Evolutionary conservation across 2,329 filamentous ascomycete species (phyloP).

Genomic region (Monosporascus cannonballus): DNA sequence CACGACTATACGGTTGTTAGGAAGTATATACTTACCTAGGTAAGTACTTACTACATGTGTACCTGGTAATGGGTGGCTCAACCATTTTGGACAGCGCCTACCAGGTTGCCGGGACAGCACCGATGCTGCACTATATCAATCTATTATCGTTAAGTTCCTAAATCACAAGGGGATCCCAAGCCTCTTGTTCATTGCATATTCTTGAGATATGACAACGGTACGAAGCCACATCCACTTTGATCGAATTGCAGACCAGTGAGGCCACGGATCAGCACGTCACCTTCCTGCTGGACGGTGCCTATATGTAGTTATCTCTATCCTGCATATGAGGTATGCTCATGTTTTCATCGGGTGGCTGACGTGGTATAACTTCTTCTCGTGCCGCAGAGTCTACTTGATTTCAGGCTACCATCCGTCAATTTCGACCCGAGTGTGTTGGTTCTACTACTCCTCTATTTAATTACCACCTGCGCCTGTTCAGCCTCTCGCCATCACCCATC

Average conservation of each 20-base stretch:
- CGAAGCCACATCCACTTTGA: too few relatives aligned
- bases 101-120: too few relatives aligned
- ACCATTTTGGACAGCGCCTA: background rate
- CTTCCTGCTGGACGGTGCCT: slow-evolving; percentile 1
- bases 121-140: too few relatives aligned
- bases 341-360: background rate
- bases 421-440: too few relatives aligned
- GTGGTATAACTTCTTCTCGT: background rate
- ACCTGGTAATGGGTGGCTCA: background rate
- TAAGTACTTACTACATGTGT: background rate
- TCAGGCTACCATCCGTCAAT: too few relatives aligned
- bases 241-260: too few relatives aligned
- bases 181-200: too few relatives aligned
- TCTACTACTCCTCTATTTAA: background rate
- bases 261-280: background rate
- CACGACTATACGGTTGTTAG: background rate
- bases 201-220: too few relatives aligned
- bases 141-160: too few relatives aligned
- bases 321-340: background rate
- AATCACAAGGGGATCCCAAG: too few relatives aligned
- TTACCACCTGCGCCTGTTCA: too few relatives aligned
- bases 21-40: background rate
- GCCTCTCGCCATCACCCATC: too few relatives aligned
- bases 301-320: background rate
- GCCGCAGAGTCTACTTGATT: background rate